Evolutionary conservation across 2,329 filamentous ascomycete genomes (phyloP).

Genomic region (Diaporthe sp.): DNA sequence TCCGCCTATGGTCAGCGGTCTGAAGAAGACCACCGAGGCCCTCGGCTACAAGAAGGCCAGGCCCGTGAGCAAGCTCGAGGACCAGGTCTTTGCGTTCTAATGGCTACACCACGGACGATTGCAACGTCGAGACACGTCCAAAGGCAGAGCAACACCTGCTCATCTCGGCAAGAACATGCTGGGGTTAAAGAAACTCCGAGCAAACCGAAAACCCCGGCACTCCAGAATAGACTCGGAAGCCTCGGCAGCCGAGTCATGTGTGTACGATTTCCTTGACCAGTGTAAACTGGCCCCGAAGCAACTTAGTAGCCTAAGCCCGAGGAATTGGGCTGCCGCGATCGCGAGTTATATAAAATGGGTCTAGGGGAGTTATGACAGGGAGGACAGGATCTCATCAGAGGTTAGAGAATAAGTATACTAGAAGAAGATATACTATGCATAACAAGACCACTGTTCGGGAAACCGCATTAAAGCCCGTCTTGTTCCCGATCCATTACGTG

Average conservation of each 20-base stretch:
- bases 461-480: neutral
- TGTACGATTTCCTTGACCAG: neutral
- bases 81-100: constrained; percentile 98
- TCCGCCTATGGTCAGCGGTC: constrained; percentile 94
- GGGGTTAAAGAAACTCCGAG: neutral
- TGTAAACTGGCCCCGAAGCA: neutral
- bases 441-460: neutral
- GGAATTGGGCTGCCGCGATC: neutral
- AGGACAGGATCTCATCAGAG: neutral
- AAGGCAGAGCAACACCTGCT: neutral
- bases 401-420: constrained; percentile 16
- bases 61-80: constrained; percentile 96
- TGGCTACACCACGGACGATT: constrained; percentile 14
- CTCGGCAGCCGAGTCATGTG: constrained; percentile 9
- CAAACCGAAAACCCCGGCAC: neutral
- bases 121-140: neutral
- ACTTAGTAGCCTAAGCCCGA: neutral
- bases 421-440: constrained; percentile 14
- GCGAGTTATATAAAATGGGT: neutral
- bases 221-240: neutral
- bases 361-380: neutral
- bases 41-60: constrained; percentile 93
- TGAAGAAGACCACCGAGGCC: constrained; percentile 95
- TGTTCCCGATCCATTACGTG: no score
- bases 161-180: neutral